These are phyloP conservation scores for Botrytis fragariae DNA, from an alignment of 2,329 filamentous ascomycete genomes.

Conservation along the genomic window DNA sequence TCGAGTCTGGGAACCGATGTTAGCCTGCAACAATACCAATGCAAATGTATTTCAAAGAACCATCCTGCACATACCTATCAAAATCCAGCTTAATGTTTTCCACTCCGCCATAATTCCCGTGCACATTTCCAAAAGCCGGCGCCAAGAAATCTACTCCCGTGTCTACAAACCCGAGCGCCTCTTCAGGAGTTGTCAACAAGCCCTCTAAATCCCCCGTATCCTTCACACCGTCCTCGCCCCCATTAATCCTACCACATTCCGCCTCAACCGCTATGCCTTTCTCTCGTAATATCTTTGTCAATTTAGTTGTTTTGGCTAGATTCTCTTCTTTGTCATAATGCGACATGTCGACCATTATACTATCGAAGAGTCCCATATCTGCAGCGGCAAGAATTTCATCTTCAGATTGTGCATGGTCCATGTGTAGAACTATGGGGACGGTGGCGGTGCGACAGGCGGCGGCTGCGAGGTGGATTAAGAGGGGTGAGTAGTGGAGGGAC, in stretches of 20 bases:
- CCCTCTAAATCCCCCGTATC: conserved; percentile 63
- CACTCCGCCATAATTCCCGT: conserved; percentile 57
- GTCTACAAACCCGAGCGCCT: conserved; percentile 59
- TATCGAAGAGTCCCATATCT: conserved; percentile 61
- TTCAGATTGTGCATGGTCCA: conserved; percentile 62
- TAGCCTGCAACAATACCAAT: not conserved
- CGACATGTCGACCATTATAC: conserved; percentile 76
- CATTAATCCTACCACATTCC: conserved; percentile 68
- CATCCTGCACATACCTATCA: conserved; percentile 37
- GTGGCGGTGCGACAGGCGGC: conserved; percentile 52
- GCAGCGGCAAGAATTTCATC: conserved; percentile 56
- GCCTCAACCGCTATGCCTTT: conserved; percentile 65
- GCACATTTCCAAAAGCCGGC: conserved; percentile 66
- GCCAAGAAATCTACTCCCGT: conserved; percentile 66
- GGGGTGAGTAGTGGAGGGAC: conserved; percentile 59
- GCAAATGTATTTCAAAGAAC: not conserved
- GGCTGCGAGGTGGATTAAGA: conserved; percentile 55
- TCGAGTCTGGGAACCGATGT: conserved; percentile 10
- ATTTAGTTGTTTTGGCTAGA: conserved; percentile 62
- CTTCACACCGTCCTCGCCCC: conserved; percentile 71
- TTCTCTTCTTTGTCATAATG: conserved; percentile 72
- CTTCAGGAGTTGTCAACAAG: conserved; percentile 59
- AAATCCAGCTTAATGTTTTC: conserved; percentile 37
- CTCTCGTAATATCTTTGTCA: conserved; percentile 47
- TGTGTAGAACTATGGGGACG: conserved; percentile 61